phyloP scores from a whole-genome alignment of 1,284 basidiomycete species.

The Moesziomyces sp. region DNA sequence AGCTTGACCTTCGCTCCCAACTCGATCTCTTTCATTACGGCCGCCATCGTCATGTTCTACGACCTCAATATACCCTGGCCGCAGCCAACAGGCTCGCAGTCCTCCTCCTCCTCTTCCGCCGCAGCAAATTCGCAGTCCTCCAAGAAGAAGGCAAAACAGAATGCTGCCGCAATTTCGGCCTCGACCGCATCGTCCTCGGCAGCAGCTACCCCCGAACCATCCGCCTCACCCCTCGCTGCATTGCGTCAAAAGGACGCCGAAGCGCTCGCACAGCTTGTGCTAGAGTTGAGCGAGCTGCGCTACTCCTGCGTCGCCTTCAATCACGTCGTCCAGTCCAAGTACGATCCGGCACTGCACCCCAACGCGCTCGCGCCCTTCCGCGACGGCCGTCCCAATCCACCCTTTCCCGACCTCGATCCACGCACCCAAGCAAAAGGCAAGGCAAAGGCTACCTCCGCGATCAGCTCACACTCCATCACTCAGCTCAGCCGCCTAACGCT shows the following conservation, averaged over 20 bases:
- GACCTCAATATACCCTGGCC: constrained; percentile 63
- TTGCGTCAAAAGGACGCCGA: constrained; percentile 37
- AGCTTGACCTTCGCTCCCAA: neutral
- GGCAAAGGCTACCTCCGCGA: constrained; percentile 1
- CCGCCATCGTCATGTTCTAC: constrained; percentile 48
- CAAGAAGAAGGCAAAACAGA: constrained; percentile 48
- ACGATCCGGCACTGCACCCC: constrained; percentile 42
- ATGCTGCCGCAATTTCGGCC: constrained; percentile 4
- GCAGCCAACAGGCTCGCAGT: constrained; percentile 5
- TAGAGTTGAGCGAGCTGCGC: constrained; percentile 51
- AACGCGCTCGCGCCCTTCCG: constrained; percentile 41
- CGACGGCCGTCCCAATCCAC: constrained; percentile 31
- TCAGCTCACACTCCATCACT: constrained; percentile 12
- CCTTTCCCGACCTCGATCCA: constrained; percentile 62
- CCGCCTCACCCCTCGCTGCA: constrained; percentile 10
- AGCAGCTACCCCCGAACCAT: constrained; percentile 11
- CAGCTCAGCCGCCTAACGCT: constrained; percentile 66
- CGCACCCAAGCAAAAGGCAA: constrained; percentile 30
- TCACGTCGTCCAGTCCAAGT: constrained; percentile 49
- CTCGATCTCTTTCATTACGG: neutral
- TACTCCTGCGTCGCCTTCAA: constrained; percentile 61
- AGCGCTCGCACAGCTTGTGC: constrained; percentile 25
- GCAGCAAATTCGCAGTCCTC: constrained; percentile 10
- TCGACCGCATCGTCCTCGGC: constrained; percentile 16
- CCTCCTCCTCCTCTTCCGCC: constrained; percentile 1